A percentile compares a stretch with the other conserved stretches of the same genome.
Evolutionary conservation across 306 rosid genomes (phyloP).

Genomic region (Malus sylvestris): DNA sequence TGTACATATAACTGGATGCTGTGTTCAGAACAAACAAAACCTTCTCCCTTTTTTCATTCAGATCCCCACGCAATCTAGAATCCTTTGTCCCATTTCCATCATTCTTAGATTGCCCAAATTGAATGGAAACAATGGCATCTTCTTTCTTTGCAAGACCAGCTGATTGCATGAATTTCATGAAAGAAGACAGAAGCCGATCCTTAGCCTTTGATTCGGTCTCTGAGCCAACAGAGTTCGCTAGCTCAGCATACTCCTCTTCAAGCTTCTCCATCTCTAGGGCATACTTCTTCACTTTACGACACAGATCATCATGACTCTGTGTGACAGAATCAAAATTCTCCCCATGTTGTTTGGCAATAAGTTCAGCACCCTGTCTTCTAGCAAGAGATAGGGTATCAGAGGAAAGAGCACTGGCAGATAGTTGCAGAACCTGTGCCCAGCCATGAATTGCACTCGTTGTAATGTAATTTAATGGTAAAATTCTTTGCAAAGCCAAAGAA

Average conservation of each 20-base stretch:
- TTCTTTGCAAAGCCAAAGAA: constrained; percentile 82
- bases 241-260: constrained; percentile 61
- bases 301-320: constrained; percentile 53
- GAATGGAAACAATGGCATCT: constrained; percentile 40
- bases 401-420: constrained; percentile 56
- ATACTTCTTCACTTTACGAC: constrained; percentile 60
- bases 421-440: constrained; percentile 85
- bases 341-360: constrained; percentile 47
- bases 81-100: constrained; percentile 42
- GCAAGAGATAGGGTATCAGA: constrained; percentile 76
- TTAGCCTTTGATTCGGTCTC: constrained; percentile 77
- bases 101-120: constrained; percentile 36
- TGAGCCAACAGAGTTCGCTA: constrained; percentile 54
- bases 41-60: constrained; percentile 56
- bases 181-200: constrained; percentile 63
- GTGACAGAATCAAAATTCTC: constrained; percentile 47
- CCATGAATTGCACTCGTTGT: constrained; percentile 86
- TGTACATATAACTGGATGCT: constrained; percentile 53
- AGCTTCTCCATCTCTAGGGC: constrained; percentile 61
- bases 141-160: constrained; percentile 48
- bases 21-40: constrained; percentile 43
- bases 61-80: constrained; percentile 35
- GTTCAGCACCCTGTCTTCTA: constrained; percentile 88
- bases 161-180: constrained; percentile 64
- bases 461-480: constrained; percentile 73